Base-by-base conservation (phyloP, 1,284 basidiomycete genomes). In the Ceratobasidium sp. region DNA sequence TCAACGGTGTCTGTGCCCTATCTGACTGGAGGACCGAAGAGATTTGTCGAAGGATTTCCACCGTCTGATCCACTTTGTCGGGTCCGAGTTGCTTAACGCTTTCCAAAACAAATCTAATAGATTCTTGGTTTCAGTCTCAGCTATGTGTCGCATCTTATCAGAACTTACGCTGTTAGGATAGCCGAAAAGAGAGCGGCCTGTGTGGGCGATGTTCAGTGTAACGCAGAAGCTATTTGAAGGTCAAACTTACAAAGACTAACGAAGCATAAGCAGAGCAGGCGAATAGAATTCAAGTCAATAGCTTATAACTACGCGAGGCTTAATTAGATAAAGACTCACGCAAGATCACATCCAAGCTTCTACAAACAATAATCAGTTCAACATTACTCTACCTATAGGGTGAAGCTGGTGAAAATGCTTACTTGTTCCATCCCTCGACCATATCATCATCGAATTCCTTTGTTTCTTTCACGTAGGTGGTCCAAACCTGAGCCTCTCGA, bases 341-440 rank as follows among this genome's bases (percentile, higher is more conserved):
- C 18, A 72, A 39, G 10, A 56, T 72, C 44, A 72, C 70, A 49
- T 72, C 70, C 13, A 72, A 56, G 23, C 56, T 72, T 26, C 70
- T 72, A 49, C 13, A 20, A 33, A 39, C 3, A 39, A 61, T 0
- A 12, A 46, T 13, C 2, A 28, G 28, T 9, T 33, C 33, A 33
- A 4, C 33, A 33, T 33, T 33, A 33, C 33, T 2, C 33, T 33
- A 4, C 33, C 4, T 33, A 33, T 33, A 33, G 33, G 33, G 4
- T 33, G 4, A 33, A 33, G 4, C 1, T 33, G 33, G 33, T 33
- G 33, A 33, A 33, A 33, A 33, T 33, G 33, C 33, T 5, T 46
- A 72, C 70, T 42, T 55, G 40, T 72, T 72, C 70, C 70, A 72
- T 6, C 70, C 70, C 28, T 72, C 70, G 13, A 72, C 70, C 42